These are phyloP conservation scores for Gyrodon lividus DNA, from an alignment of 768 basidiomycete species.

Conservation along the genomic window DNA sequence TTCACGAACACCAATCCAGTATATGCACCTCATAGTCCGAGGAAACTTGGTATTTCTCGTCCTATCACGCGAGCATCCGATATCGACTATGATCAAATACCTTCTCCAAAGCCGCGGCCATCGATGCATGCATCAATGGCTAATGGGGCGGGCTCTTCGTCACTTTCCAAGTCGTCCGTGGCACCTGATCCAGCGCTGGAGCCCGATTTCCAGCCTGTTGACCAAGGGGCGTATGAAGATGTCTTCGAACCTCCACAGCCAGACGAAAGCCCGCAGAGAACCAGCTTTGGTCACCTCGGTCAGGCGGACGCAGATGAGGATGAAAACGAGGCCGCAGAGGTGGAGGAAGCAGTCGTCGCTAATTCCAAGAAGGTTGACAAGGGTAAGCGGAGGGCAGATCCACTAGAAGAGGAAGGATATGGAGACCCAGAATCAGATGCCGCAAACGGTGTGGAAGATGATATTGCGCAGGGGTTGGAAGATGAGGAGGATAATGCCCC, in stretches of 20 bases:
- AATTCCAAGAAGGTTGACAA: conserved; percentile 31
- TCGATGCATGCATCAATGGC: conserved; percentile 31
- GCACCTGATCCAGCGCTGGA: conserved; percentile 21
- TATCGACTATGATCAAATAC: conserved; percentile 61
- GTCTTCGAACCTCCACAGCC: conserved; percentile 20
- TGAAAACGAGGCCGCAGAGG: conserved; percentile 26
- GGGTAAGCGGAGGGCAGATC: conserved; percentile 41
- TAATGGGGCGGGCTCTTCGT: conserved; percentile 36
- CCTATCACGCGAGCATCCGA: conserved; percentile 51
- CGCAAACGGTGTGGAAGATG: conserved; percentile 39
- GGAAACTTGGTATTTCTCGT: conserved; percentile 42
- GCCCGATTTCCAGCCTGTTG: conserved; percentile 24
- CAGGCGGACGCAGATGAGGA: conserved; percentile 49
- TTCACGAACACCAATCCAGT: conserved; percentile 36
- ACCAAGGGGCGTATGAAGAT: conserved; percentile 26
- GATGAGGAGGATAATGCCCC: conserved; percentile 40
- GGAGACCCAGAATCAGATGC: conserved; percentile 8
- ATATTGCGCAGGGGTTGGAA: conserved; percentile 42
- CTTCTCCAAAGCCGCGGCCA: conserved; percentile 49
- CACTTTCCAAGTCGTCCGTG: conserved; percentile 30
- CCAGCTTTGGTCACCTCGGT: conserved; percentile 50
- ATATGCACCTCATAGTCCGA: conserved; percentile 37
- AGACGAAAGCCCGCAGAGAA: conserved; percentile 31
- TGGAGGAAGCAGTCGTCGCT: conserved; percentile 33
- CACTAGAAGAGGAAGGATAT: conserved; percentile 13